Evolutionary conservation across 2,329 filamentous ascomycete species (phyloP), one percentile per base, ranked within the genome.

Genomic region (Diaporthe velutina): DNA sequence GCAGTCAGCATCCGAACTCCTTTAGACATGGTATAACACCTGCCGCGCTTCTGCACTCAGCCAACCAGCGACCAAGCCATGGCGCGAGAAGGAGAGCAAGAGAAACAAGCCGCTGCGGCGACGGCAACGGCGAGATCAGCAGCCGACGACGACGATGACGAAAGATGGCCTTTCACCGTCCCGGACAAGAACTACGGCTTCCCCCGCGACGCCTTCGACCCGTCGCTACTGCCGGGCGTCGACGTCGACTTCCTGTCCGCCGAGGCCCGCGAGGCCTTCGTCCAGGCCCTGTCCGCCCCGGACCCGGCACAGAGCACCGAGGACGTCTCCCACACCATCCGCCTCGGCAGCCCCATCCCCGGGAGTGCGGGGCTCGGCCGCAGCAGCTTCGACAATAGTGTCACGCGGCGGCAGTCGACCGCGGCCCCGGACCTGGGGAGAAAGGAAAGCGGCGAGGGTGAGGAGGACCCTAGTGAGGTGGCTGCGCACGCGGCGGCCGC

Each of bases 221-320:
- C 89, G 76, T 88, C 88, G 22, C 86, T 85, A 50, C 88, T 98
- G 28, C 96, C 95, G n/a, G 95, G 98, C 83, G 91, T 88, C 83
- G 90, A 96, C 82, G 89, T 89, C 80, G 92, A 97, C 73, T 98
- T 98, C 82, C 87, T 97, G 78, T 84, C 90, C 58, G 87, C 92
- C 54, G 91, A 91, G 75, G 93, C 98, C 80, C 87, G 98, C 42
- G 87, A 90, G 50, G 92, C 93, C 72, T 98, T 98, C 83, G 92
- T 93, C 76, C 91, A 90, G 75, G 96, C 96, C 10, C 89, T 98
- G 12, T 90, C 91, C n/a, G 94, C 94, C 1, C 95, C 96, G 0
- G 95, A 97, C 76, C 90, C 91, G 1, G 88, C 93, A 54, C 92
- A 93, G 48, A 92, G 89, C 17, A 87, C 90, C 66, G 85, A 89